A percentile compares a stretch with the other conserved stretches of the same genome.
These are phyloP conservation scores for Salix arbutifolia DNA, from an alignment of 345 rosid species.

Conservation along the genomic window DNA sequence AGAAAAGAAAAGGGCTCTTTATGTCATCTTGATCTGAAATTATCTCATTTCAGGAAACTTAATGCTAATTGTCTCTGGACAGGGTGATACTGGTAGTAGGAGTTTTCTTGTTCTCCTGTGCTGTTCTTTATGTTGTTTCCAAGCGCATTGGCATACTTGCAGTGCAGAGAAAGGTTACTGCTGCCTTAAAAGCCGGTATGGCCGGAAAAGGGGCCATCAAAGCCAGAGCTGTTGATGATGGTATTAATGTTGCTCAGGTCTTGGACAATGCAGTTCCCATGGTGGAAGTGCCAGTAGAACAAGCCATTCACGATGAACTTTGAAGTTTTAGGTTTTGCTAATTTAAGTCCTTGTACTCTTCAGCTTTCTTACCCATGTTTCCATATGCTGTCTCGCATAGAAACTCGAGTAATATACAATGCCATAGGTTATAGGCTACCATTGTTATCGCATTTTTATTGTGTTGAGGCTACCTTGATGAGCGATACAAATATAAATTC, in stretches of 20 bases:
- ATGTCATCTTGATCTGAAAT: neutral
- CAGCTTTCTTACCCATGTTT: neutral
- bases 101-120: slow-evolving; percentile 59
- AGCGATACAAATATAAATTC: no score
- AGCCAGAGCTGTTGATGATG: slow-evolving; percentile 28
- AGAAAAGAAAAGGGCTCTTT: neutral
- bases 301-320: slow-evolving; percentile 68
- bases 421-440: neutral
- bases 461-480: no score
- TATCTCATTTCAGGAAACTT: slow-evolving; percentile 4
- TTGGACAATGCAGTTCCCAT: slow-evolving; percentile 40
- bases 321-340: slow-evolving; percentile 16
- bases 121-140: slow-evolving; percentile 84
- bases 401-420: neutral
- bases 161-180: slow-evolving; percentile 71
- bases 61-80: slow-evolving; percentile 21
- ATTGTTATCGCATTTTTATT: neutral
- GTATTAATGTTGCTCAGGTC: slow-evolving; percentile 33
- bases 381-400: neutral
- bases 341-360: neutral
- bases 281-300: slow-evolving; percentile 38
- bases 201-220: slow-evolving; percentile 42
- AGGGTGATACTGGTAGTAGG: slow-evolving; percentile 70
- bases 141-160: slow-evolving; percentile 70
- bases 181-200: slow-evolving; percentile 71